Evolutionary conservation across 169 alveolate genomes (phyloP), one percentile per base, ranked within the genome.

Genomic region (Theileria equi): DNA sequence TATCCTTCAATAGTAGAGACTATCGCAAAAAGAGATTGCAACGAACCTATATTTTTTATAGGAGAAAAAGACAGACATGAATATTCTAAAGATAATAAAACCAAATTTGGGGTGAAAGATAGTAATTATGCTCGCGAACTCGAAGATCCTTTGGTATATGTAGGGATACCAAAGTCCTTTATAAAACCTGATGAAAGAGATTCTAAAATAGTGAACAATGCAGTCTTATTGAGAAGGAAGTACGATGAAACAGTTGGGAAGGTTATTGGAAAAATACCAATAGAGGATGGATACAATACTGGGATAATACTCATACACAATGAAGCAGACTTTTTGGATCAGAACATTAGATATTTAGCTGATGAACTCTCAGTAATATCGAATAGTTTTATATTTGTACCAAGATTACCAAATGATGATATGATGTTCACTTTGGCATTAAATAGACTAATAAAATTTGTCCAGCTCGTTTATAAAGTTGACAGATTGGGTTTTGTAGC

Each of bases 401-500:
- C 84, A 1, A 73, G 66, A 21, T 55, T 74, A 13, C 47, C 79
- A 23, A 54, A 16, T 6, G 38, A 73, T 49, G 73, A 54, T 35
- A 50, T 47, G 16, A 19, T 49, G 55, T 74, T 58, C 48, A 11
- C 54, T 23, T 35, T 64, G 47, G 41, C 73, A 25, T 3, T 74
- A 25, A 65, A 74, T 28, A 16, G 84, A 31, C 35, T 74, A 23
- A 53, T 74, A 28, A 74, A 74, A 73, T 40, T 64, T 53, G 48
- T 74, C 6, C 84, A 74, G 36, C 55, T 45, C 0, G 73, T 41
- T 5, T 74, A 48, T 59, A 74, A 74, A 52, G 66, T 74, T 0
- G 81, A 74, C 21, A 53, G 84, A 10, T 52, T 74, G 16, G 13
- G 62, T 0, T 34, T 74, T 19, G 80, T 74, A n/a, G 83, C 76